Evolutionary conservation across 768 basidiomycete genomes (phyloP), one percentile per base, ranked within the genome.

Genomic region (Amanita molliuscula): DNA sequence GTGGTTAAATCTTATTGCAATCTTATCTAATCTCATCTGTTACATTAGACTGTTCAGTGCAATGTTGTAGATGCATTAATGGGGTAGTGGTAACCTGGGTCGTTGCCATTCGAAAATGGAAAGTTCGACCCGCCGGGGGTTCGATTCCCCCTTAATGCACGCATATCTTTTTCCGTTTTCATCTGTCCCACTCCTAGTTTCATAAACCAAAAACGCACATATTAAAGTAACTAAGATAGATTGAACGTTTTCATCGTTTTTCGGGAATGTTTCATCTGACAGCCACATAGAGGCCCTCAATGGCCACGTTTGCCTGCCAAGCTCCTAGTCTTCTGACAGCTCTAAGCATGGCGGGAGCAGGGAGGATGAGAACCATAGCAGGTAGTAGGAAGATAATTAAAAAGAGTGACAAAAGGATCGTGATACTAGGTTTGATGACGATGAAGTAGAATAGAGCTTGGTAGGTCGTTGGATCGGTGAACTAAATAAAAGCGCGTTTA

Each of bases 121-220:
- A 25, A n/a, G 3, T 20, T 79, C 81, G 82, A 83, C 80, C 82
- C 82, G 82, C 82, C 81, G 81, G 80, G 81, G 81, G 82, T 84
- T 84, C 81, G 79, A 84, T 84, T 84, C 82, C 81, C 82, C 53
- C 79, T 83, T 82, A 81, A 83, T 83, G 82, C 82, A 83, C 83
- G 82, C 82, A 82, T 10, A 23, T 31, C 31, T 46, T 43, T 51
- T 49, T 10, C 7, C 29, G 13, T 3, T 3, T 5, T 18, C 21
- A 7, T 20, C 3, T 6, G 38, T 23, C 18, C 1, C 18, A 10
- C 7, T 23, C 18, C 20, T 31, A 31, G 29, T 11, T 5, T 31
- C n/a, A 31, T 31, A 11, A 18, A n/a, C 36, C 36, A 38, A 18
- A 38, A n/a, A 38, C 20, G 6, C 4, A 38, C 10, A n/a, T n/a